A percentile compares a stretch with the other conserved stretches of the same genome.
Conservation (phyloP, 805 yeast genomes). For the Starmerella sirachaensis region DNA sequence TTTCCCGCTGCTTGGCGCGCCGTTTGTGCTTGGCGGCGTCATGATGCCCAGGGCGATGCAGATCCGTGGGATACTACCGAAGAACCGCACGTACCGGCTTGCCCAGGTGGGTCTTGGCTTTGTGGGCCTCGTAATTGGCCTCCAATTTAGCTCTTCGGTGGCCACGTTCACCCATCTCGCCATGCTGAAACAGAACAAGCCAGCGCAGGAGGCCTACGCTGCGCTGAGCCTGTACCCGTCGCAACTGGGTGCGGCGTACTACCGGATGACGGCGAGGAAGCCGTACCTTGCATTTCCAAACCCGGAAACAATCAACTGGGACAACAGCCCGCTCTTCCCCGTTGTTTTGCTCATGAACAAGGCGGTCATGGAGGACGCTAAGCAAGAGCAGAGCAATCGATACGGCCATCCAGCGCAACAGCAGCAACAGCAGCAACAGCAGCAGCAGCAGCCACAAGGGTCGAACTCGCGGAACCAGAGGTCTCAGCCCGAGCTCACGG, state of each 20-base stretch:
- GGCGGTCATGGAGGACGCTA: constrained; percentile 4
- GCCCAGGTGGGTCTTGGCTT: constrained; percentile 21
- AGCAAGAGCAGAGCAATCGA: constrained; percentile 1
- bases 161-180: constrained; percentile 11
- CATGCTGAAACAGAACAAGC: constrained; percentile 3
- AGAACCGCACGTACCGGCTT: constrained; percentile 11
- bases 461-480: not conserved
- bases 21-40: constrained; percentile 17
- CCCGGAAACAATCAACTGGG: constrained; percentile 22
- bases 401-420: not conserved
- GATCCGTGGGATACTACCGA: constrained; percentile 8
- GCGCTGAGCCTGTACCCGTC: constrained; percentile 19
- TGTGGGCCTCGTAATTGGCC: constrained; percentile 21
- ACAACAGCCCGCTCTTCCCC: constrained; percentile 20
- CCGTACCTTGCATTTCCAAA: constrained; percentile 18
- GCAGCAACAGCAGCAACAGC: not conserved
- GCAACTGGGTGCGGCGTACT: constrained; percentile 22
- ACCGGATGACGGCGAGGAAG: constrained; percentile 14
- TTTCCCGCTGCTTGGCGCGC: constrained; percentile 20
- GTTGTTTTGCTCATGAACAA: constrained; percentile 18
- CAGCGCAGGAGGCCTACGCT: constrained; percentile 14
- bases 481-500: constrained; percentile 8
- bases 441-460: constrained; percentile 3
- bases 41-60: constrained; percentile 17
- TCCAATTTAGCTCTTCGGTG: constrained; percentile 12